Evolutionary conservation across 805 yeast species (phyloP).

Genomic region (Pichia ethanolica): DNA sequence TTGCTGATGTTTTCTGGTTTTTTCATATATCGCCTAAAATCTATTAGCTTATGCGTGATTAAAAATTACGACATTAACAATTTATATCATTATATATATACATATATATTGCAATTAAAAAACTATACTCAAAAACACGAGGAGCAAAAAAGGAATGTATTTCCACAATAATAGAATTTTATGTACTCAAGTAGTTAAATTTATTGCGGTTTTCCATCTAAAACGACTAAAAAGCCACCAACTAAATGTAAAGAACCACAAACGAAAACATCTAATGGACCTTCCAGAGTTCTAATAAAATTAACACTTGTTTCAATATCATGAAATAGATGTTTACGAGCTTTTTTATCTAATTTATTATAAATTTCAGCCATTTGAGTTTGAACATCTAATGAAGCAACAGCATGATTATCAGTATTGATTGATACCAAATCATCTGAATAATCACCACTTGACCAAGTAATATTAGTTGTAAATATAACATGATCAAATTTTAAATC

Average conservation of each 20-base stretch:
- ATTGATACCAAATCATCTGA: constrained; percentile 77
- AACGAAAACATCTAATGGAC: constrained; percentile 68
- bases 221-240: constrained; percentile 85
- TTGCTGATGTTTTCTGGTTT: no score
- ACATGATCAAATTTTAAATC: constrained; percentile 58
- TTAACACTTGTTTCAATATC: constrained; percentile 71
- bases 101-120: no score
- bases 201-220: constrained; percentile 39
- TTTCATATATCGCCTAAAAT: no score
- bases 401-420: constrained; percentile 71
- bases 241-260: constrained; percentile 92
- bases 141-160: not conserved
- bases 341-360: constrained; percentile 42
- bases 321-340: constrained; percentile 44
- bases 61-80: no score
- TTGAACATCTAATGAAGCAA: constrained; percentile 78
- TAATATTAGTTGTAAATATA: constrained; percentile 83
- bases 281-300: constrained; percentile 40
- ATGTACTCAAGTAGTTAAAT: not conserved
- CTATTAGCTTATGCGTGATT: no score
- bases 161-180: not conserved
- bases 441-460: constrained; percentile 79
- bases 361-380: constrained; percentile 65
- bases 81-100: no score
- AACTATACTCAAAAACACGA: not conserved